A percentile compares a stretch with the other conserved stretches of the same genome.
These are phyloP conservation scores for Solanum habrochaites DNA, from an alignment of 257 asterid genomes.

Conservation along the genomic window DNA sequence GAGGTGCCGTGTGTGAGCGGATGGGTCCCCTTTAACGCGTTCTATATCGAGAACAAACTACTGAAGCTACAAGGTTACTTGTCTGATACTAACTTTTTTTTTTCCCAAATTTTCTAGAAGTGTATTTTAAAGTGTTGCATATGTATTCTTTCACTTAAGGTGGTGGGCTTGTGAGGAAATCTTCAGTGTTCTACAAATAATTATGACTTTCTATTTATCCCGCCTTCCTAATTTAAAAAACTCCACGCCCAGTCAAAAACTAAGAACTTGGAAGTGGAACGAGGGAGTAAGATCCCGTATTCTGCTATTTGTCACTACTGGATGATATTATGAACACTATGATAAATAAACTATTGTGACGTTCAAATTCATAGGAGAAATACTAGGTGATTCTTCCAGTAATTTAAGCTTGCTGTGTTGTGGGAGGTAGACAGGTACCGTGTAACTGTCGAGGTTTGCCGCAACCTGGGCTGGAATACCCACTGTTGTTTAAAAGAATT, in stretches of 20 bases:
- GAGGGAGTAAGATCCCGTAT: not conserved
- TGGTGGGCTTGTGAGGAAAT: no score
- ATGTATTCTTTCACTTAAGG: not conserved
- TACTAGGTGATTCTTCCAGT: not conserved
- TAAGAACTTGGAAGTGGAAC: not conserved
- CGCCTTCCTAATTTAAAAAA: not conserved
- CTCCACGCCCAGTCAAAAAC: not conserved
- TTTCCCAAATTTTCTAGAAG: not conserved
- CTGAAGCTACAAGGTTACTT: constrained; percentile 66
- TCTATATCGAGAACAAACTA: constrained; percentile 51
- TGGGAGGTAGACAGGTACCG: not conserved
- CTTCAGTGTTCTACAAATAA: not conserved
- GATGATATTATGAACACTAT: not conserved
- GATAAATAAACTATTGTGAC: not conserved
- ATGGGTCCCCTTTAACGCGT: constrained; percentile 82
- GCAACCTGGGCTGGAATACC: accelerated
- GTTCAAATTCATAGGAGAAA: not conserved
- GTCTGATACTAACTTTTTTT: not conserved
- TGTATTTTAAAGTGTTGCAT: not conserved
- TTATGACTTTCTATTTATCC: not conserved
- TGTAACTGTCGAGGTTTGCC: not conserved
- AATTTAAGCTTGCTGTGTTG: not conserved
- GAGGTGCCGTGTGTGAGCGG: constrained; percentile 97
- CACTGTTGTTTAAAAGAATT: not conserved
- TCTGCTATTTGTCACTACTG: not conserved